Evolutionary conservation across 108 stramenopile genomes (phyloP).

Genomic region (Bacterosira constricta): DNA sequence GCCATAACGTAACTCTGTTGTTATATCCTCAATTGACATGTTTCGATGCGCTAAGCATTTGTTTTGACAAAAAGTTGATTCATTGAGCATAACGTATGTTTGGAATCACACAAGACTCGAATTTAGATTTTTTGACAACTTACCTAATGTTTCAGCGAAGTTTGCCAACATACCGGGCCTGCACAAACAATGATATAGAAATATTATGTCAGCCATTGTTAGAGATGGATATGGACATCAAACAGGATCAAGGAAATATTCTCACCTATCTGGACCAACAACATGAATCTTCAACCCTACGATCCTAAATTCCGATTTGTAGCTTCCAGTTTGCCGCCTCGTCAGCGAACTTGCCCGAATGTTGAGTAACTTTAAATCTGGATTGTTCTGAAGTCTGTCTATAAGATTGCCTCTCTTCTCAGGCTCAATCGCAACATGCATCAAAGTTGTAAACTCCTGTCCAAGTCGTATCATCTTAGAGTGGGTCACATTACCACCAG

Average conservation of each 20-base stretch:
- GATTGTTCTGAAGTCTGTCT: constrained; percentile 37
- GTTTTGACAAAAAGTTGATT: too few species aligned
- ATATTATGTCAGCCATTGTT: not conserved
- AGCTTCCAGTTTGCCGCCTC: constrained; percentile 53
- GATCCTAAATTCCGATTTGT: constrained; percentile 46
- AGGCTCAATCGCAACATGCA: constrained; percentile 81
- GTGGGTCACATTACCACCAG: constrained; percentile 85
- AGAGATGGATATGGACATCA: not conserved
- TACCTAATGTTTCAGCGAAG: constrained; percentile 63
- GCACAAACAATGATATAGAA: not conserved
- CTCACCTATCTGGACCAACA: constrained; percentile 81
- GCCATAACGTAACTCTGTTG: constrained; percentile 64
- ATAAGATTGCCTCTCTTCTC: constrained; percentile 46
- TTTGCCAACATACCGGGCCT: constrained; percentile 86
- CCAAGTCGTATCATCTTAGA: constrained; percentile 85
- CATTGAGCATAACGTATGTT: too few species aligned
- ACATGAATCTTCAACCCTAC: constrained; percentile 78
- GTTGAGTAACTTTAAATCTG: constrained; percentile 53
- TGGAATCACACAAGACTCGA: too few species aligned
- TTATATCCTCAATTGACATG: constrained; percentile 78
- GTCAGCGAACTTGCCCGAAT: constrained; percentile 62
- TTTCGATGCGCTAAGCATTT: constrained; percentile 46
- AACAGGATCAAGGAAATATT: not conserved
- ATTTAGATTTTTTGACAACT: too few species aligned
- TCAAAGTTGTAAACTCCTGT: constrained; percentile 80